Percentiles rank a stretch among this genome's conserved stretches.
Conservation (phyloP, 148 eudicot genomes). For the Arbutus unedo region DNA sequence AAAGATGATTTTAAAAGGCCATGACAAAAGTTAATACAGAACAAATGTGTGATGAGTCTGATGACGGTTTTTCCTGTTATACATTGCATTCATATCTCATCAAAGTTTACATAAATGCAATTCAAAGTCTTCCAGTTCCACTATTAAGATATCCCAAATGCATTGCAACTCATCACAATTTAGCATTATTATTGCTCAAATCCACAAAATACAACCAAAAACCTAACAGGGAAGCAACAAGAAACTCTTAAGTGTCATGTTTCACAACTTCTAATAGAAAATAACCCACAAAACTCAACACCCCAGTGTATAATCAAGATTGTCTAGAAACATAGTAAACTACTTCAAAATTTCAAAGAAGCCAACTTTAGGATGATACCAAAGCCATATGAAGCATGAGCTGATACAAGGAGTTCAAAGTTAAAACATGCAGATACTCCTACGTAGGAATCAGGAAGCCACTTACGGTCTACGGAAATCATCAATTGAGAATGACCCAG, state of each 20-base stretch:
- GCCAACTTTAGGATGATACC: neutral
- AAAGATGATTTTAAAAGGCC: too few species aligned
- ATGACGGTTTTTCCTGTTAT: neutral
- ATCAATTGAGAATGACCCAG: slow-evolving; percentile 46
- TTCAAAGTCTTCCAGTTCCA: neutral
- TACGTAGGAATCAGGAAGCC: neutral
- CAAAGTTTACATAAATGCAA: neutral
- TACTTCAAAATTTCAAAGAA: neutral
- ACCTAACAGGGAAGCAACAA: neutral
- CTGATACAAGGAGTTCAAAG: neutral
- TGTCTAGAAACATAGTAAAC: neutral
- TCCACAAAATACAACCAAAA: neutral
- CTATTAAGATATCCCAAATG: neutral
- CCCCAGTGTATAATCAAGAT: neutral
- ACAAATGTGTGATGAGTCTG: neutral
- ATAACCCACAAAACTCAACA: neutral
- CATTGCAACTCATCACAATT: neutral
- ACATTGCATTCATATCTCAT: neutral
- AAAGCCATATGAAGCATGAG: neutral
- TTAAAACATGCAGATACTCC: neutral
- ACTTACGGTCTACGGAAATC: slow-evolving; percentile 72
- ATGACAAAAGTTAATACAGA: neutral
- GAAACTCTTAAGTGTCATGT: neutral
- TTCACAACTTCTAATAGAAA: neutral
- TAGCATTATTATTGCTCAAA: neutral